These are phyloP conservation scores for Paraconiothyrium sp. DNA, from an alignment of 2,329 filamentous ascomycete genomes.

Conservation along the genomic window DNA sequence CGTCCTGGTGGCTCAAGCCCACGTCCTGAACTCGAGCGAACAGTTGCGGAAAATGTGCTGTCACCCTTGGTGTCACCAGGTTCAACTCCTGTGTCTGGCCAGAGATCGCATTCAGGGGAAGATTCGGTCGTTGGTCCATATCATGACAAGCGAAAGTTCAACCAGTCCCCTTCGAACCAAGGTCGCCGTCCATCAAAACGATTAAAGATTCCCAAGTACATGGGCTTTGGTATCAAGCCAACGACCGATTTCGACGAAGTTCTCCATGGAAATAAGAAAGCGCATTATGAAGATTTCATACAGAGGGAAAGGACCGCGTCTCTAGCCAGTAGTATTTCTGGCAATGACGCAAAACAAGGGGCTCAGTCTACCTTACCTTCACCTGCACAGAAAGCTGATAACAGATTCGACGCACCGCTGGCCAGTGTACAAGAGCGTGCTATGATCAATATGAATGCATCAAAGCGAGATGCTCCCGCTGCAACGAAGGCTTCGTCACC, in stretches of 20 bases:
- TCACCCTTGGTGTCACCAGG: neutral
- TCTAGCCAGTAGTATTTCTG: neutral
- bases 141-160: constrained; percentile 36
- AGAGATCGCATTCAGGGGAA: neutral
- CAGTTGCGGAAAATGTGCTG: neutral
- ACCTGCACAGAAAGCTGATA: neutral
- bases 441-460: neutral
- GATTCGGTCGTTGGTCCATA: neutral
- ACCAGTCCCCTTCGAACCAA: constrained; percentile 29
- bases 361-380: neutral
- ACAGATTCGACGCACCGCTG: neutral
- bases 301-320: constrained; percentile 20
- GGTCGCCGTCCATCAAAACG: constrained; percentile 32
- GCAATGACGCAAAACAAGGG: neutral
- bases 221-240: constrained; percentile 24
- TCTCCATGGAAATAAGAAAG: constrained; percentile 24
- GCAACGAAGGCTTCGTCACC: neutral
- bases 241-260: constrained; percentile 12
- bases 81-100: neutral
- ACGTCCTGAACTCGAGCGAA: neutral
- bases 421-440: neutral
- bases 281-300: constrained; percentile 25
- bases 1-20: neutral
- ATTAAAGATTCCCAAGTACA: constrained; percentile 32
- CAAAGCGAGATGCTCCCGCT: neutral